Evolutionary conservation across 1,284 basidiomycete species (phyloP).

Genomic region (Agaricales sp.): DNA sequence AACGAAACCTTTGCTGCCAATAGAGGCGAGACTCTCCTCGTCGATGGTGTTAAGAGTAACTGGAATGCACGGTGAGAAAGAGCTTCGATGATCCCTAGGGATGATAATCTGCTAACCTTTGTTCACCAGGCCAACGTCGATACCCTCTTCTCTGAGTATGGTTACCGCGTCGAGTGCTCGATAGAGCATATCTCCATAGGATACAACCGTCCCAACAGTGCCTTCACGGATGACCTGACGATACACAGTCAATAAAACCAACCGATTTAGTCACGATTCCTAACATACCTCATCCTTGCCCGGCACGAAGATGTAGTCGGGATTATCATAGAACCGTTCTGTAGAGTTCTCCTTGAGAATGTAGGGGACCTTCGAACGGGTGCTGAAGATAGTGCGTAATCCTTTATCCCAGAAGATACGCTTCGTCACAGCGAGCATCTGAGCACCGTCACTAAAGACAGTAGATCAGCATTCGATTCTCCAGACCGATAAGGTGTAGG

Average conservation of each 20-base stretch:
- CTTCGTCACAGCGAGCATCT: conserved; percentile 71
- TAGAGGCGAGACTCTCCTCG: conserved; percentile 64
- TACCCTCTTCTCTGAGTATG: conserved; percentile 54
- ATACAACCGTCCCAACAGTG: conserved; percentile 64
- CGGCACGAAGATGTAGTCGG: conserved; percentile 66
- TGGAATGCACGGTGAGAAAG: no score
- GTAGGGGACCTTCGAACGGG: conserved; percentile 78
- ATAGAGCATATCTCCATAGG: conserved; percentile 77
- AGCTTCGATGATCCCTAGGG: background rate
- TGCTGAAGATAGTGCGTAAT: conserved; percentile 76
- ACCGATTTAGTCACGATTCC: background rate
- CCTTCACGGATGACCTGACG: conserved; percentile 55
- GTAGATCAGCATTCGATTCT: no score
- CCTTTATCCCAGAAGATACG: conserved; percentile 75
- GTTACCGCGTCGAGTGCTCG: conserved; percentile 74
- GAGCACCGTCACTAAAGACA: conserved; percentile 41
- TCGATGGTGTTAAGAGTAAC: conserved; percentile 77
- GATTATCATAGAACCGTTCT: conserved; percentile 45
- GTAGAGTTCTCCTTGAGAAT: conserved; percentile 71
- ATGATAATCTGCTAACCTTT: background rate
- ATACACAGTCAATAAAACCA: background rate
- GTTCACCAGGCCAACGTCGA: conserved; percentile 65
- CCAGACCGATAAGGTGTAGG: background rate
- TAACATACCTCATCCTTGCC: conserved; percentile 57
- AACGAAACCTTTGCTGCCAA: conserved; percentile 67